Conservation (phyloP, 2,329 filamentous ascomycete genomes). For the Scopulariopsis brevicaulis region DNA sequence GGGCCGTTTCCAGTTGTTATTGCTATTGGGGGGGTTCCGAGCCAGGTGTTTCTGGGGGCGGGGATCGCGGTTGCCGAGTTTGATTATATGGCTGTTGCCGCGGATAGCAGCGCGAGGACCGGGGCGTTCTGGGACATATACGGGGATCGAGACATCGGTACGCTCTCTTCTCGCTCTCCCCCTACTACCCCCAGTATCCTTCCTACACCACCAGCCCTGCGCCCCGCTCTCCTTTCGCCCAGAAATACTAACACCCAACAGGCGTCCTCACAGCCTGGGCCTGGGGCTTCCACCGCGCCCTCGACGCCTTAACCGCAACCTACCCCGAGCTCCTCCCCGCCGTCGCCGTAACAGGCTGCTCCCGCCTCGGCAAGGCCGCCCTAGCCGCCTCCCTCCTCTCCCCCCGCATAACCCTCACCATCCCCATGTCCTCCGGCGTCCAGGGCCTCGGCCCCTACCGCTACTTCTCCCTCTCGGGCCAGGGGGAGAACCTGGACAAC, state of each 20-base stretch:
- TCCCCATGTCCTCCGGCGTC: constrained; percentile 44
- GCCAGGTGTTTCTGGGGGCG: constrained; percentile 30
- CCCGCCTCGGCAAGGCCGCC: constrained; percentile 41
- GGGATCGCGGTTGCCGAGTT: constrained; percentile 37
- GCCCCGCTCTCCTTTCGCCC: not conserved
- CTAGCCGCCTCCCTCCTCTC: constrained; percentile 40
- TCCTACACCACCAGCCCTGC: constrained; percentile 9
- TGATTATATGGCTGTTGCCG: constrained; percentile 33
- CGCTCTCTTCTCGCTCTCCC: not conserved
- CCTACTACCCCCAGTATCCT: too few relatives aligned
- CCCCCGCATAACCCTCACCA: constrained; percentile 38
- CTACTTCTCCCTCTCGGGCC: constrained; percentile 18
- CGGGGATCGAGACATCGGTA: constrained; percentile 31
- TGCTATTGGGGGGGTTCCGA: constrained; percentile 36
- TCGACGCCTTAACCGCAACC: constrained; percentile 36
- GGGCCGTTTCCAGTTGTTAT: constrained; percentile 32
- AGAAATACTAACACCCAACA: not conserved
- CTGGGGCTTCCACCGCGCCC: constrained; percentile 40
- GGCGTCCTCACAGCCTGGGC: constrained; percentile 41
- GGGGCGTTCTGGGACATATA: constrained; percentile 38
- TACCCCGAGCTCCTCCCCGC: constrained; percentile 30
- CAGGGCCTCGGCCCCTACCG: constrained; percentile 41
- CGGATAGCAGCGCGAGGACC: constrained; percentile 35
- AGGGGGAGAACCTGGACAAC: constrained; percentile 35
- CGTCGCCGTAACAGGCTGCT: constrained; percentile 41